Percentiles rank a stretch among this genome's conserved stretches.
These are phyloP conservation scores for Rubia balearica DNA, from an alignment of 305 asterid genomes.

Conservation along the genomic window DNA sequence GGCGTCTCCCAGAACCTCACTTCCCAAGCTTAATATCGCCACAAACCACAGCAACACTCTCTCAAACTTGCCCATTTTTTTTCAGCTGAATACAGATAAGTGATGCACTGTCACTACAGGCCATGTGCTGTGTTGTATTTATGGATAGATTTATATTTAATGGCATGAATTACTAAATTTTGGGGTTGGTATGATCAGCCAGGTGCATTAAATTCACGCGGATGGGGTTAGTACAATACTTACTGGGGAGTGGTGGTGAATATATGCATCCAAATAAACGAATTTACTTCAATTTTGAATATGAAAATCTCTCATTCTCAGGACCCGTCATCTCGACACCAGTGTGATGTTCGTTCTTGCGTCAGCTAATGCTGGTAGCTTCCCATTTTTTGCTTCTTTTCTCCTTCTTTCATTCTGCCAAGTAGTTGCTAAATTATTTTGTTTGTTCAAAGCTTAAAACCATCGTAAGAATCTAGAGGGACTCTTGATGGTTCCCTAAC, in stretches of 20 bases:
- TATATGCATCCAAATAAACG: not conserved
- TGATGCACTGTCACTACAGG: not conserved
- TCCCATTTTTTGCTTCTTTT: too few species aligned
- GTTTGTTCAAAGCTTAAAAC: too few species aligned
- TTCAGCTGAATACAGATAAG: not conserved
- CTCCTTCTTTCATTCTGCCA: too few species aligned
- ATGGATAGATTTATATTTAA: constrained; percentile 12
- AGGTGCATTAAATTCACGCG: constrained; percentile 32
- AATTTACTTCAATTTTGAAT: not conserved
- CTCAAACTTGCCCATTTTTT: not conserved
- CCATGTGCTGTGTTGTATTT: constrained; percentile 11
- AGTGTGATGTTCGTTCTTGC: not conserved
- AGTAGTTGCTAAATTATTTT: too few species aligned
- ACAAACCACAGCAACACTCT: constrained; percentile 9
- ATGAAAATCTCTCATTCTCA: too few species aligned
- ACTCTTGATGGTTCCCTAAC: too few species aligned
- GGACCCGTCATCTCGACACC: too few species aligned
- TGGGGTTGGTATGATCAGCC: constrained; percentile 8
- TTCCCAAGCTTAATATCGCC: constrained; percentile 13
- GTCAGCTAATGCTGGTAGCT: not conserved
- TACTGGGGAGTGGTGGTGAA: too few species aligned
- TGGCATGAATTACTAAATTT: too few species aligned
- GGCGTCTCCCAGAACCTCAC: constrained; percentile 35
- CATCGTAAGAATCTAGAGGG: too few species aligned
- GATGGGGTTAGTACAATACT: constrained; percentile 6